A percentile compares a stretch with the other conserved stretches of the same genome.
phyloP scores from a whole-genome alignment of 106 monocot genomes.

The Allium fistulosum region DNA sequence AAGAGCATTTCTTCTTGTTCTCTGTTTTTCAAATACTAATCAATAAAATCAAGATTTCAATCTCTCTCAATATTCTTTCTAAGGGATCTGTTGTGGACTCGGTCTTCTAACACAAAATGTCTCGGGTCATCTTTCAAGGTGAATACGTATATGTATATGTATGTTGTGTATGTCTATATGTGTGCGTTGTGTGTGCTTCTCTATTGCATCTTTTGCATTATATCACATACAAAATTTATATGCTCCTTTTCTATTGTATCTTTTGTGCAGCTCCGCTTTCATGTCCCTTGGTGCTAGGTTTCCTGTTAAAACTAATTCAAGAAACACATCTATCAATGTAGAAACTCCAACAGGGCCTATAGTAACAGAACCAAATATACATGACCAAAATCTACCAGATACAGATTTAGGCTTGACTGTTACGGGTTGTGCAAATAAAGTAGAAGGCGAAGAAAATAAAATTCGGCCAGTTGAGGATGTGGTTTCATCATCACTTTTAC shows the following conservation, averaged over 20 bases:
- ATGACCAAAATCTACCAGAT: constrained; percentile 17
- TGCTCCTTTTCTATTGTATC: constrained; percentile 3
- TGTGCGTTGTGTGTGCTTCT: too few species aligned
- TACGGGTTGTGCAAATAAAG: constrained; percentile 7
- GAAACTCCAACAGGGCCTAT: constrained; percentile 12
- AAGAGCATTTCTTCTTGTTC: too few species aligned
- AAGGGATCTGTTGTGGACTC: constrained; percentile 81
- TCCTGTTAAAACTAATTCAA: constrained; percentile 22
- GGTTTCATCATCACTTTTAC: constrained; percentile 18
- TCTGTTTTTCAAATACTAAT: too few species aligned
- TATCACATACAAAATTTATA: too few species aligned
- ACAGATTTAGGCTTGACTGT: constrained; percentile 14
- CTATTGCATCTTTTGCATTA: too few species aligned
- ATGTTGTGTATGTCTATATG: too few species aligned
- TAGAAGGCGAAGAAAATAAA: constrained; percentile 30
- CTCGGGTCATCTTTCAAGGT: constrained; percentile 82
- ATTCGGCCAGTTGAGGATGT: constrained; percentile 11
- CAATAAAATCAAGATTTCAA: too few species aligned
- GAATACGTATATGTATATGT: background rate
- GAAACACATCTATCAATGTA: constrained; percentile 2
- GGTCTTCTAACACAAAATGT: constrained; percentile 78
- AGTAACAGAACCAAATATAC: constrained; percentile 17
- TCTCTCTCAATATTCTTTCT: too few species aligned
- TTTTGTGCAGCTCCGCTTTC: constrained; percentile 72
- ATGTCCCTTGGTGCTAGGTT: constrained; percentile 82